Evolutionary conservation across 2,329 filamentous ascomycete genomes (phyloP).

Genomic region (Escovopsis sp.): DNA sequence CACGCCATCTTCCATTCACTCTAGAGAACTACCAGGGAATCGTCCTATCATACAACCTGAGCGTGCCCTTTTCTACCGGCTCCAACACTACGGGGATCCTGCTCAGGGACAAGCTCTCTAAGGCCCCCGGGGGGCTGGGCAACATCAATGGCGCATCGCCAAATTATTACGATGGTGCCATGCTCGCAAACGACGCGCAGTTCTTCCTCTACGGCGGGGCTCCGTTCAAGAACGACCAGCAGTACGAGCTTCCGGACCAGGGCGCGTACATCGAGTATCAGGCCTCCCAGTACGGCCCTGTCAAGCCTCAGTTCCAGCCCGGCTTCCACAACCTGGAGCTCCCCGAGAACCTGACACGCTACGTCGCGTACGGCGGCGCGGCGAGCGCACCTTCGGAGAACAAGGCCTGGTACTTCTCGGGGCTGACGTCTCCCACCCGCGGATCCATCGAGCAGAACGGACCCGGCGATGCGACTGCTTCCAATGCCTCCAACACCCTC

Average conservation of each 20-base stretch:
- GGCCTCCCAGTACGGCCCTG: slow-evolving; percentile 33
- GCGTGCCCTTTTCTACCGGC: slow-evolving; percentile 34
- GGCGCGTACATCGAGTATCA: slow-evolving; percentile 37
- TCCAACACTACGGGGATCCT: slow-evolving; percentile 41
- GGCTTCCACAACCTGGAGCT: slow-evolving; percentile 30
- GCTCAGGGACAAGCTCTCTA: slow-evolving; percentile 26
- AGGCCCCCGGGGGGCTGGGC: slow-evolving; percentile 29
- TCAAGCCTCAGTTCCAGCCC: slow-evolving; percentile 25
- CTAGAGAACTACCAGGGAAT: slow-evolving; percentile 37
- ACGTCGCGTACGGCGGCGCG: slow-evolving; percentile 48
- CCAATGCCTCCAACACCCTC: slow-evolving; percentile 38
- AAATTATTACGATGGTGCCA: slow-evolving; percentile 45
- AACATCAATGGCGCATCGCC: slow-evolving; percentile 39
- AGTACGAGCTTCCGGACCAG: slow-evolving; percentile 22
- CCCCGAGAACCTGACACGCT: slow-evolving; percentile 36
- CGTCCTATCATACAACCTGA: slow-evolving; percentile 45
- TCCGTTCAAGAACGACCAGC: slow-evolving; percentile 21
- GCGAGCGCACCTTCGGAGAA: slow-evolving; percentile 55
- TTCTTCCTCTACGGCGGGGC: slow-evolving; percentile 50
- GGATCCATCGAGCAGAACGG: slow-evolving; percentile 31
- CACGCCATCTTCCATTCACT: slow-evolving; percentile 1
- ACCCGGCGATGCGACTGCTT: slow-evolving; percentile 23
- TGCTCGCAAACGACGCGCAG: slow-evolving; percentile 50
- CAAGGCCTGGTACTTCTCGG: slow-evolving; percentile 57
- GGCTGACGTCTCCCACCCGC: slow-evolving; percentile 35